A percentile compares a stretch with the other conserved stretches of the same genome.
phyloP scores from a whole-genome alignment of 805 yeast species.

The Wickerhamiella nectarea region DNA sequence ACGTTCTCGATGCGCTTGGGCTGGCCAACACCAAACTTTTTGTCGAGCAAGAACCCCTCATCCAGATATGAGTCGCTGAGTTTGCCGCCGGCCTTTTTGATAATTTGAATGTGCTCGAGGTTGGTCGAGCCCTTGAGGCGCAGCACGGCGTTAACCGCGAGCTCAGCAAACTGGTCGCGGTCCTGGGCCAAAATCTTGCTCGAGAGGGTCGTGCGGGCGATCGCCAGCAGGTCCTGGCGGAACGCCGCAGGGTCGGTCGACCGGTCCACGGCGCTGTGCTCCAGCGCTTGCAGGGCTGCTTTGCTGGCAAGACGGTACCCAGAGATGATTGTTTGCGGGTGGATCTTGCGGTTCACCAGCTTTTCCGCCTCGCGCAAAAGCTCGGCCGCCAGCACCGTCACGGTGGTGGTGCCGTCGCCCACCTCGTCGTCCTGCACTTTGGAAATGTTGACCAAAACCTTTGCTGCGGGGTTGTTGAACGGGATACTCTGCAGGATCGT shows the following conservation, averaged over 20 bases:
- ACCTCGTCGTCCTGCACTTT: slow-evolving; percentile 97
- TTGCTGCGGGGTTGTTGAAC: slow-evolving; percentile 94
- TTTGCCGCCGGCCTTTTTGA: slow-evolving; percentile 87
- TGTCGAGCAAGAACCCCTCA: slow-evolving; percentile 87
- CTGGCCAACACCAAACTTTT: slow-evolving; percentile 87
- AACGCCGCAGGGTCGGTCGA: slow-evolving; percentile 43
- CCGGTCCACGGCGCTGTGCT: slow-evolving; percentile 62
- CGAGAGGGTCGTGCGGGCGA: slow-evolving; percentile 86
- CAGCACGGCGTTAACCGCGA: slow-evolving; percentile 89
- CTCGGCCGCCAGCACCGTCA: slow-evolving; percentile 88
- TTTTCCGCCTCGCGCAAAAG: slow-evolving; percentile 88
- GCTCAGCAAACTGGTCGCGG: slow-evolving; percentile 71
- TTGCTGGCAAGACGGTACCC: slow-evolving; percentile 82
- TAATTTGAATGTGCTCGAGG: slow-evolving; percentile 82
- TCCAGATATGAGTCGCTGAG: slow-evolving; percentile 84
- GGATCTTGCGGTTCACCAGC: slow-evolving; percentile 81
- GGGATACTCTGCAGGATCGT: slow-evolving; percentile 90
- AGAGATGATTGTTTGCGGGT: slow-evolving; percentile 94
- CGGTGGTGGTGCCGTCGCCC: slow-evolving; percentile 97
- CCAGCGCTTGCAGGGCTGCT: slow-evolving; percentile 76
- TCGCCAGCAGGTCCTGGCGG: slow-evolving; percentile 64
- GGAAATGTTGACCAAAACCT: slow-evolving; percentile 83
- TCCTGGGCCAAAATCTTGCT: slow-evolving; percentile 93
- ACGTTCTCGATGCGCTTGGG: slow-evolving; percentile 77
- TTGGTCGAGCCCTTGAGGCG: slow-evolving; percentile 78